Evolutionary conservation across 345 rosid genomes (phyloP).

Genomic region (Anacardium occidentale): DNA sequence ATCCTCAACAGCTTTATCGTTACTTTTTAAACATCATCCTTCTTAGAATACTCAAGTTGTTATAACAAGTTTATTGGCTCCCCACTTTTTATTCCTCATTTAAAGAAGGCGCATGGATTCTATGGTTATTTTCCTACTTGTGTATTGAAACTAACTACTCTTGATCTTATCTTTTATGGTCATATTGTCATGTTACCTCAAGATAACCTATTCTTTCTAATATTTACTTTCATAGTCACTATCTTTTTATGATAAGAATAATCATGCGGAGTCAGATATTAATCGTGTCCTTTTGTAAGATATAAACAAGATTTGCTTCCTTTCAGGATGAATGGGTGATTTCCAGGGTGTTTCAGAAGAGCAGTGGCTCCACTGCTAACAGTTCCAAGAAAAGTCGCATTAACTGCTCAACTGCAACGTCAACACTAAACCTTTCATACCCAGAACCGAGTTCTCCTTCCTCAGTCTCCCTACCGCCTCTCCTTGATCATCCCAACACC

Average conservation of each 20-base stretch:
- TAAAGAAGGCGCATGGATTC: too few species aligned
- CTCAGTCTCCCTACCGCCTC: slow-evolving; percentile 81
- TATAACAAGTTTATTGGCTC: not conserved
- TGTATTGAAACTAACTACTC: not conserved
- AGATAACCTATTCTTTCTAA: not conserved
- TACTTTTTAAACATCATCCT: not conserved
- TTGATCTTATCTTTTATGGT: not conserved
- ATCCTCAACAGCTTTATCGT: not conserved
- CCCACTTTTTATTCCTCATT: not conserved
- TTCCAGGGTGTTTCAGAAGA: slow-evolving; percentile 79
- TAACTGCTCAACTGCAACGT: slow-evolving; percentile 12
- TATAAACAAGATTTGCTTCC: not conserved
- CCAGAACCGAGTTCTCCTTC: slow-evolving; percentile 68
- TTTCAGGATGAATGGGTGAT: slow-evolving; percentile 94
- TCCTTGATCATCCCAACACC: slow-evolving; percentile 33
- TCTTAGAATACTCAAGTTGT: not conserved
- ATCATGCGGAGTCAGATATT: not conserved
- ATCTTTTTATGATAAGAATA: not conserved
- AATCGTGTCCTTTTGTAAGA: not conserved
- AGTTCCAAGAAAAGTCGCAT: slow-evolving; percentile 43
- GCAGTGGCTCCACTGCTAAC: slow-evolving; percentile 28
- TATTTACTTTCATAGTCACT: not conserved
- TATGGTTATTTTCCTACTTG: too few species aligned
- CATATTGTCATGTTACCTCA: too few species aligned
- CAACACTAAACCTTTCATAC: slow-evolving; percentile 28